phyloP scores from a whole-genome alignment of 306 rosid species.

The Alnus rubra region DNA sequence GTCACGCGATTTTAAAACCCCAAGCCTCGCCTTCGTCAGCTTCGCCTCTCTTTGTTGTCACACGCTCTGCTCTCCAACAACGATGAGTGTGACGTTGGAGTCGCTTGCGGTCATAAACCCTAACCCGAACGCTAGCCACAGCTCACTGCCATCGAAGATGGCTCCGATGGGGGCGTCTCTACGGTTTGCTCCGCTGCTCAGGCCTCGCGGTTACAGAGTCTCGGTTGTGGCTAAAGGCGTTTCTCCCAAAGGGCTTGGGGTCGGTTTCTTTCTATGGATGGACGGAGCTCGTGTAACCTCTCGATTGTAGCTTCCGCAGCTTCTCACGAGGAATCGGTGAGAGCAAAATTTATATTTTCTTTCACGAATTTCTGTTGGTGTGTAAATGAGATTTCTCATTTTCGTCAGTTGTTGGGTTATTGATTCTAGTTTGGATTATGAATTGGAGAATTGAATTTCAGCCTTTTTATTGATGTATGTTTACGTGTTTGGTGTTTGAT shows the following conservation, averaged over 20 bases:
- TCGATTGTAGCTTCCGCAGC: slow-evolving; percentile 47
- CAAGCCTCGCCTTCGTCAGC: slow-evolving; percentile 12
- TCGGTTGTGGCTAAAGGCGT: slow-evolving; percentile 17
- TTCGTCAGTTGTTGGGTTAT: neutral
- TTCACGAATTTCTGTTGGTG: neutral
- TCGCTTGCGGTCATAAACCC: slow-evolving; percentile 63
- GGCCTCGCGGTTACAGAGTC: slow-evolving; percentile 33
- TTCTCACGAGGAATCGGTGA: slow-evolving; percentile 69
- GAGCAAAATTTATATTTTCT: slow-evolving; percentile 2
- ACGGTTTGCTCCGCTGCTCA: slow-evolving; percentile 49
- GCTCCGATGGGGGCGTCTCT: slow-evolving; percentile 25
- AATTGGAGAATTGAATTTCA: neutral
- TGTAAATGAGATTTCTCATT: neutral
- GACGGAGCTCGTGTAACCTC: slow-evolving; percentile 35
- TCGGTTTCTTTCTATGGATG: slow-evolving; percentile 29
- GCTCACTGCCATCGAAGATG: slow-evolving; percentile 28
- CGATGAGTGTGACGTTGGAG: slow-evolving; percentile 55
- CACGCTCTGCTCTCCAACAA: neutral
- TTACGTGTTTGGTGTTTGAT: neutral
- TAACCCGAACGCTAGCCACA: slow-evolving; percentile 48
- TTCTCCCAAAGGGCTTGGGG: slow-evolving; percentile 27
- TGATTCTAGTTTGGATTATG: neutral
- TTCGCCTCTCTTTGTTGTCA: slow-evolving; percentile 28
- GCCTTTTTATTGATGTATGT: neutral
- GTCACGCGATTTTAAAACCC: neutral